phyloP scores from a whole-genome alignment of 2,329 filamentous ascomycete genomes.

The Zelopaecilomyces penicillatus region DNA sequence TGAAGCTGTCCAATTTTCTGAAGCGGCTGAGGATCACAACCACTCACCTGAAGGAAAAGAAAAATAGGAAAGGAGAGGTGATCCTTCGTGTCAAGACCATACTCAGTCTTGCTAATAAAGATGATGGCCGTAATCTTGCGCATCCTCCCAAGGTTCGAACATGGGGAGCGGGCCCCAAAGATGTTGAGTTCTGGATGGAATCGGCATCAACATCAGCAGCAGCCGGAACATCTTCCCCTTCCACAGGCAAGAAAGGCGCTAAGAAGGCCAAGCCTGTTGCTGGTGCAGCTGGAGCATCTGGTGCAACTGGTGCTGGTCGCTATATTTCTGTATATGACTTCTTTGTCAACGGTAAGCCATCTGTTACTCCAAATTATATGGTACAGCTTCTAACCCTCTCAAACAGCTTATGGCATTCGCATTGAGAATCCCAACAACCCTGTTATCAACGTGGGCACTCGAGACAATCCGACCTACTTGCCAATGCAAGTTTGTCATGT shows the following conservation, averaged over 20 bases:
- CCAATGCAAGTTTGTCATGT: constrained; percentile 51
- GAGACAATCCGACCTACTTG: constrained; percentile 44
- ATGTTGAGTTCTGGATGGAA: constrained; percentile 47
- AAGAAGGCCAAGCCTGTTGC: constrained; percentile 16
- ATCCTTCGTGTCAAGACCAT: constrained; percentile 32
- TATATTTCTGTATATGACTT: constrained; percentile 46
- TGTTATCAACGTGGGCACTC: constrained; percentile 52
- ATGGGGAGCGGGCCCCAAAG: constrained; percentile 38
- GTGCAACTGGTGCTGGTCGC: constrained; percentile 20
- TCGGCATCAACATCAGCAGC: neutral
- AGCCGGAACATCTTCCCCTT: neutral
- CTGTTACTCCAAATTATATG: neutral
- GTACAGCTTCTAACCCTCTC: neutral
- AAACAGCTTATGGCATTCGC: constrained; percentile 27
- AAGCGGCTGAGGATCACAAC: constrained; percentile 28
- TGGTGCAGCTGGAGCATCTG: constrained; percentile 16
- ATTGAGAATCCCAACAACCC: constrained; percentile 30
- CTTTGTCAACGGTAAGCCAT: constrained; percentile 33
- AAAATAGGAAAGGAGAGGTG: constrained; percentile 20
- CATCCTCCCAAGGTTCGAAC: constrained; percentile 18
- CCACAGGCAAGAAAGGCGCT: constrained; percentile 3
- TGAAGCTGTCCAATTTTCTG: constrained; percentile 27
- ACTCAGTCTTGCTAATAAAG: constrained; percentile 23
- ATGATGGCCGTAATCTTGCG: constrained; percentile 21
- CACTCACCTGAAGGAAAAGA: constrained; percentile 28